A percentile compares a stretch with the other conserved stretches of the same genome.
These are phyloP conservation scores for Mychonastes homosphaera DNA, from an alignment of 139 green algal species.

Conservation along the genomic window DNA sequence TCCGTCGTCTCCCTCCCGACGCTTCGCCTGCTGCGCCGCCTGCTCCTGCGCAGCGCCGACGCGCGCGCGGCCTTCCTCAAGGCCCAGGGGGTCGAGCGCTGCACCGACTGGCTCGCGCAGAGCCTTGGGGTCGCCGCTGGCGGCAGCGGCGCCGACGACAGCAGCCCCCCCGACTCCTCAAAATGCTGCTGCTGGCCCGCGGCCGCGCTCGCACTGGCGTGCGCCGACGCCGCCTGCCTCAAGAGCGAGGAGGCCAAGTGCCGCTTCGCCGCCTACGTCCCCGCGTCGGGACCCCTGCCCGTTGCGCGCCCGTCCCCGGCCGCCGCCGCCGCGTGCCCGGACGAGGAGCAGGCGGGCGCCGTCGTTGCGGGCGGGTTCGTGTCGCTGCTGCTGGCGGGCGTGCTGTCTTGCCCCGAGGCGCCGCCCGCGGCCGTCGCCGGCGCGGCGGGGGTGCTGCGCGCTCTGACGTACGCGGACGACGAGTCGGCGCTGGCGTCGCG, in stretches of 20 bases:
- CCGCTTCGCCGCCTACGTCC: conserved; percentile 17
- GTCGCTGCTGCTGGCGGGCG: conserved; percentile 1
- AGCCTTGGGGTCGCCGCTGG: too few species aligned
- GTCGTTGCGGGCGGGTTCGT: too few species aligned
- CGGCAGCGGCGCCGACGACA: background rate
- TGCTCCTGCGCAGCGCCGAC: background rate
- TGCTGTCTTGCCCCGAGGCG: background rate
- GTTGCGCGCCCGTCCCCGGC: too few species aligned
- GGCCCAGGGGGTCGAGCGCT: background rate
- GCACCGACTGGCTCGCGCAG: too few species aligned
- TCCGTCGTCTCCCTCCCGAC: too few species aligned
- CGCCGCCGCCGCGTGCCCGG: too few species aligned
- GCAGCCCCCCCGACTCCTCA: background rate
- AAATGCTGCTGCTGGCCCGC: background rate
- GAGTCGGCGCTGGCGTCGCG: conserved; percentile 28
- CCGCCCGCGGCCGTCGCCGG: conserved; percentile 12
- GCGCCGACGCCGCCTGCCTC: conserved; percentile 21
- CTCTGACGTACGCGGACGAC: conserved; percentile 48
- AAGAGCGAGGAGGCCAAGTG: conserved; percentile 52
- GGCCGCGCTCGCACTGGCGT: background rate
- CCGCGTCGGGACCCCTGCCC: conserved; percentile 6
- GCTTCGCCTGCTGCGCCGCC: too few species aligned
- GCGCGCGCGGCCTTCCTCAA: background rate
- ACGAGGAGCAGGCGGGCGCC: too few species aligned
- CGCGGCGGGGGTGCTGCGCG: conserved; percentile 26